These are phyloP conservation scores for Areca catechu DNA, from an alignment of 176 grass and related monocot species.

Conservation along the genomic window DNA sequence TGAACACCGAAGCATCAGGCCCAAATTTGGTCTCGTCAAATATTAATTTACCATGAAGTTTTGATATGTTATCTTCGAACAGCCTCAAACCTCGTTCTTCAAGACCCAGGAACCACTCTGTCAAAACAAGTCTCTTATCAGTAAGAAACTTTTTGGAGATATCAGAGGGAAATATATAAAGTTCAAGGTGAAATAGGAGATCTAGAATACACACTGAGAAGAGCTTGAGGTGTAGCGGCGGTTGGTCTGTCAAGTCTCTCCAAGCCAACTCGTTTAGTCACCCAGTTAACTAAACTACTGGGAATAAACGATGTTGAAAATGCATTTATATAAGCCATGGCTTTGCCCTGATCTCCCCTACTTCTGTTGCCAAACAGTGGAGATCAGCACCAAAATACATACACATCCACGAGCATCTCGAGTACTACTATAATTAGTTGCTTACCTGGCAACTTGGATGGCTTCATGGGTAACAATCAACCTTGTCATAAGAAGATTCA, in stretches of 20 bases:
- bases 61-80: slow-evolving; percentile 52
- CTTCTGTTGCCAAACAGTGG: slow-evolving; percentile 31
- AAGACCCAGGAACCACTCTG: slow-evolving; percentile 77
- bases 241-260: slow-evolving; percentile 50
- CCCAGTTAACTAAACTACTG: slow-evolving; percentile 58
- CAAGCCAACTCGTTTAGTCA: slow-evolving; percentile 30
- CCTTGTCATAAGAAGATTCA: slow-evolving; percentile 57
- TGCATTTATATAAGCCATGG: slow-evolving; percentile 63
- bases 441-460: slow-evolving; percentile 70
- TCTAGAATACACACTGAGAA: slow-evolving; percentile 58
- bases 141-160: no score
- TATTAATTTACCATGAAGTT: slow-evolving; percentile 42
- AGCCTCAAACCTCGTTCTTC: slow-evolving; percentile 68
- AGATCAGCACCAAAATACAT: neutral
- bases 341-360: slow-evolving; percentile 73
- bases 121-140: slow-evolving; percentile 7
- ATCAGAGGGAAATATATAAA: no score
- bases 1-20: slow-evolving; percentile 25
- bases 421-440: neutral
- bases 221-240: slow-evolving; percentile 61
- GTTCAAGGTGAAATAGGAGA: no score
- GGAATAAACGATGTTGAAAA: slow-evolving; percentile 72
- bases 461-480: slow-evolving; percentile 81
- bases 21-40: slow-evolving; percentile 40
- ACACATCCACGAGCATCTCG: neutral